Evolutionary conservation across 305 asterid species (phyloP), one percentile per base, ranked within the genome.

Genomic region (Caryopteris hybrid): DNA sequence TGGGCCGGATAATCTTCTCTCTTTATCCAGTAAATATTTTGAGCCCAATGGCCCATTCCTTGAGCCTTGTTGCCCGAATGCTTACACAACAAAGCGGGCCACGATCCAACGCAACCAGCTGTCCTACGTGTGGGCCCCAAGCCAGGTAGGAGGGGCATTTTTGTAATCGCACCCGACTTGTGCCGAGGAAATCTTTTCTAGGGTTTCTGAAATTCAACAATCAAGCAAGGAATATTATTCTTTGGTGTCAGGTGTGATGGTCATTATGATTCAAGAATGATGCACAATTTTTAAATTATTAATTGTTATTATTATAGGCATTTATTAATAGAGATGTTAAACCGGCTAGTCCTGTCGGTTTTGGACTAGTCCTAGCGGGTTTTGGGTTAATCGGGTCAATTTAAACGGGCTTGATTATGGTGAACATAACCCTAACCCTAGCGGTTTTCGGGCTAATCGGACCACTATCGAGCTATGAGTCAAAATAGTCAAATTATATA

Each of bases 51-150:
- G 62, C 52, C 64, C 61, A 51, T 18, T 48, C 1, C 20, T 0
- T 29, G 2, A 14, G 8, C 6, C 17, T 0, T 38, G 38, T 17
- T 0, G 75, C 55, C 68, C 61, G 53, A 71, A 21, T 58, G 20
- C 23, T 18, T 10, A 13, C 47, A 54, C 20, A 56, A 6, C 70
- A 34, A 22, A 61, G 12, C 22, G 70, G 53, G 66, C 51, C 48
- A 20, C n/a, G 21, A 56, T 50, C 61, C 72, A 64, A 50, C 42
- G 20, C 43, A 39, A 8, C 45, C 73, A 58, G 78, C 78, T 69
- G 78, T 48, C 45, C 33, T 38, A 47, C 68, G 66, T 45, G 80
- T 73, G 74, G 78, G 34, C 27, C 76, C 75, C 70, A 47, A 34
- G 36, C 45, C 65, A 20, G 51, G 27, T 8, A 2, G 4, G 5